phyloP scores from a whole-genome alignment of 2,329 filamentous ascomycete species.

The Ceratocystis cacaofunesta region DNA sequence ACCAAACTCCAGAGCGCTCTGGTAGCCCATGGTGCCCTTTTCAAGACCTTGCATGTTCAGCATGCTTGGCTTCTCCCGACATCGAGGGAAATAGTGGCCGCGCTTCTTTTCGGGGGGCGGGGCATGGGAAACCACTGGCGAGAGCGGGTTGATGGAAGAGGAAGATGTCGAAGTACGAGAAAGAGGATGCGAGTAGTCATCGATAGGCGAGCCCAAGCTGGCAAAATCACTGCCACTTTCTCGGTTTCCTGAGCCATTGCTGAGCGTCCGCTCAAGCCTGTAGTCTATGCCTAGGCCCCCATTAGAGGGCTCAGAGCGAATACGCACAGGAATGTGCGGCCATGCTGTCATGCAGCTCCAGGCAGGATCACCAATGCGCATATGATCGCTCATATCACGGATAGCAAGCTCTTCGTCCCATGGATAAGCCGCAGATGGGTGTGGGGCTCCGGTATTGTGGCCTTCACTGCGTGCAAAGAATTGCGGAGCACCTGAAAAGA shows the following conservation, averaged over 20 bases:
- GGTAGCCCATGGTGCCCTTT: slow-evolving; percentile 54
- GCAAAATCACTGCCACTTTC: slow-evolving; percentile 9
- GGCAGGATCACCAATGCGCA: slow-evolving; percentile 46
- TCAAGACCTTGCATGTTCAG: slow-evolving; percentile 57
- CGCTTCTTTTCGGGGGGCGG: slow-evolving; percentile 30
- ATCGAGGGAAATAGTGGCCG: slow-evolving; percentile 44
- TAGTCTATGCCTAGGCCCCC: not conserved
- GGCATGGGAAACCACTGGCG: slow-evolving; percentile 9
- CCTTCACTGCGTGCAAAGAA: slow-evolving; percentile 49
- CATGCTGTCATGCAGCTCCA: slow-evolving; percentile 49
- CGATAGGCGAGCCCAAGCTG: slow-evolving; percentile 7
- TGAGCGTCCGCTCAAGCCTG: slow-evolving; percentile 2
- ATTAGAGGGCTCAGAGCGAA: not conserved
- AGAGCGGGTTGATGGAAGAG: slow-evolving; percentile 28
- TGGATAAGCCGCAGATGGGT: slow-evolving; percentile 51
- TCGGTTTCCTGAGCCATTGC: slow-evolving; percentile 23
- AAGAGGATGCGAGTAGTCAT: slow-evolving; percentile 11
- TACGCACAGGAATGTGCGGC: slow-evolving; percentile 38
- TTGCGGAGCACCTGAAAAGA: slow-evolving; percentile 63
- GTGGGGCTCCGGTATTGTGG: slow-evolving; percentile 43
- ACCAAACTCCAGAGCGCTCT: slow-evolving; percentile 50
- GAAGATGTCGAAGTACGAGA: slow-evolving; percentile 13
- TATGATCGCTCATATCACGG: slow-evolving; percentile 49
- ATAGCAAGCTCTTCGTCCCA: slow-evolving; percentile 49
- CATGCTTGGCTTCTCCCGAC: slow-evolving; percentile 53